Conservation (phyloP, 1,284 basidiomycete genomes). For the Inonotus hispidus region DNA sequence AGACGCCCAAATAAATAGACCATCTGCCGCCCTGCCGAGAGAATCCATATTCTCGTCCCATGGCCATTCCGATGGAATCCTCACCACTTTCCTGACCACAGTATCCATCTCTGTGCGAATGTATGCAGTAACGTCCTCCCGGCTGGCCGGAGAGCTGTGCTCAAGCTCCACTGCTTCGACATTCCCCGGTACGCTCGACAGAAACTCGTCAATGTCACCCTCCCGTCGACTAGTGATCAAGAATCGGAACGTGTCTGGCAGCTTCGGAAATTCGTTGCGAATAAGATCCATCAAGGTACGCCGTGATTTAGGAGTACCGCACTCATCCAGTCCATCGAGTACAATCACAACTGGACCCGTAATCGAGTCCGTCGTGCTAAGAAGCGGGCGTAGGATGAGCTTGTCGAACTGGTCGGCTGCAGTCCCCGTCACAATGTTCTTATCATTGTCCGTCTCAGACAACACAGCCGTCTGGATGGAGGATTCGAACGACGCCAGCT, state of each 20-base stretch:
- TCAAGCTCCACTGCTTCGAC: neutral
- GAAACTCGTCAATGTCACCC: neutral
- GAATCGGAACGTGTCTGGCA: neutral
- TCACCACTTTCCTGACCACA: neutral
- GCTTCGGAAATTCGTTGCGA: neutral
- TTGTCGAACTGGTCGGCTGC: neutral
- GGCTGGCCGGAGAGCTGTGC: neutral
- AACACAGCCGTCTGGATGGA: too few species aligned
- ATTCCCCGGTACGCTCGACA: neutral
- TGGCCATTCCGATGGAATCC: neutral
- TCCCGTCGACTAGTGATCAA: conserved; percentile 2
- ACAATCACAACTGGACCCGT: neutral
- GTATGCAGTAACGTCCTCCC: neutral
- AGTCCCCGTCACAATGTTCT: neutral
- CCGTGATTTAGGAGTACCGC: neutral
- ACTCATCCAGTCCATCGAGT: conserved; percentile 3
- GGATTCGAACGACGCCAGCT: too few species aligned
- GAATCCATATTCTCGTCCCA: neutral
- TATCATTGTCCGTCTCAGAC: neutral
- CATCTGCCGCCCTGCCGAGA: neutral
- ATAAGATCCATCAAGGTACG: neutral
- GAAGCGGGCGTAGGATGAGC: neutral
- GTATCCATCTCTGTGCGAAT: neutral
- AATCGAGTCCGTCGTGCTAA: neutral
- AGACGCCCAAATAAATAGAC: conserved; percentile 2